A percentile compares a stretch with the other conserved stretches of the same genome.
Conservation (phyloP, 2,329 filamentous ascomycete species). For the Grosmannia clavigera region DNA sequence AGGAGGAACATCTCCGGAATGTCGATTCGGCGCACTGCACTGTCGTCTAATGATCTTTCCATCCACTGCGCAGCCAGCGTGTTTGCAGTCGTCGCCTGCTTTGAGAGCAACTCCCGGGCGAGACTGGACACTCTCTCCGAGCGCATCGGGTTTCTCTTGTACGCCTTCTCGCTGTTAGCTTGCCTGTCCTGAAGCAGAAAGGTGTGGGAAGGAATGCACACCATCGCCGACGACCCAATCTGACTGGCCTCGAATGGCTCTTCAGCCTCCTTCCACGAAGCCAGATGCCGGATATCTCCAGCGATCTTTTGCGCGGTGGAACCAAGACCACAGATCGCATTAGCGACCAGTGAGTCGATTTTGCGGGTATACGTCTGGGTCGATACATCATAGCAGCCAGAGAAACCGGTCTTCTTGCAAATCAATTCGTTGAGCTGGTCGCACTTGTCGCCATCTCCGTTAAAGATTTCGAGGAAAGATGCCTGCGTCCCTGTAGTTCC, state of each 20-base stretch:
- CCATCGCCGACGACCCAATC: slow-evolving; percentile 53
- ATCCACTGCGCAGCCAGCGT: slow-evolving; percentile 63
- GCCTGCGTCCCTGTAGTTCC: slow-evolving; percentile 7
- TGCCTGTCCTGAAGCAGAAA: slow-evolving; percentile 13
- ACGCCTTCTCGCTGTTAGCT: slow-evolving; percentile 10
- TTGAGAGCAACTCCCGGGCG: slow-evolving; percentile 20
- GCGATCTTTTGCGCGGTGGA: slow-evolving; percentile 51
- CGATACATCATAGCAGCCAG: slow-evolving; percentile 44
- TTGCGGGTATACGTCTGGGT: slow-evolving; percentile 53
- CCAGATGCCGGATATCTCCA: neutral
- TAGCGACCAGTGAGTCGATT: slow-evolving; percentile 69
- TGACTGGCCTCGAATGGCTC: slow-evolving; percentile 72
- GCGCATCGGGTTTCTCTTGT: slow-evolving; percentile 36
- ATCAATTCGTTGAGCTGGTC: slow-evolving; percentile 43
- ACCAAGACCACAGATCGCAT: slow-evolving; percentile 54
- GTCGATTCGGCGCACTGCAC: slow-evolving; percentile 51
- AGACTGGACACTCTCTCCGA: slow-evolving; percentile 32
- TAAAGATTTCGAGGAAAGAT: slow-evolving; percentile 34
- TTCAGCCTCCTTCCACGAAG: slow-evolving; percentile 38
- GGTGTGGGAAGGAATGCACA: neutral
- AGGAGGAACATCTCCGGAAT: slow-evolving; percentile 56
- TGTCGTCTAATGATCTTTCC: slow-evolving; percentile 67
- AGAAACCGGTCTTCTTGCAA: slow-evolving; percentile 43
- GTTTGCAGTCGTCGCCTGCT: slow-evolving; percentile 38
- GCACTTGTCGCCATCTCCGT: slow-evolving; percentile 34